These are phyloP conservation scores for Leccinum rimulosum DNA, from an alignment of 768 basidiomycete species.

Conservation along the genomic window DNA sequence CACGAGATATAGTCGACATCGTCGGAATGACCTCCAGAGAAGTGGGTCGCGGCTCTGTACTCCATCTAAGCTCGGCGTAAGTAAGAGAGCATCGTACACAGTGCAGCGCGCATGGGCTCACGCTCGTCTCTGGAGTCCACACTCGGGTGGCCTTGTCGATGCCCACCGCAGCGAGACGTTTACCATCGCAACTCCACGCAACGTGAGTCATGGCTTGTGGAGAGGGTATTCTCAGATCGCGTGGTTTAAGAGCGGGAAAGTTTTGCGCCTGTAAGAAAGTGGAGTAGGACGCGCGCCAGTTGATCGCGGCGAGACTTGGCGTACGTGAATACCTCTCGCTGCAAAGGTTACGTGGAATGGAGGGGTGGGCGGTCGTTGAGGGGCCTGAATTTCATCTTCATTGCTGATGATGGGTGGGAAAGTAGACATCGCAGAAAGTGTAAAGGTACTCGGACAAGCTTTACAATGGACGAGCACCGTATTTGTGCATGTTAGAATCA, in stretches of 20 bases:
- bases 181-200: slow-evolving; percentile 83
- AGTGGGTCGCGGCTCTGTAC: slow-evolving; percentile 58
- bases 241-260: slow-evolving; percentile 77
- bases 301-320: slow-evolving; percentile 6
- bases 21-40: slow-evolving; percentile 70
- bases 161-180: slow-evolving; percentile 77
- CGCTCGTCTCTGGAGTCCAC: slow-evolving; percentile 79
- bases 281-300: slow-evolving; percentile 14
- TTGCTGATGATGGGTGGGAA: slow-evolving; percentile 27
- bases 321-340: slow-evolving; percentile 72
- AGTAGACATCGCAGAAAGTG: slow-evolving; percentile 21
- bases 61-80: slow-evolving; percentile 54
- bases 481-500: slow-evolving; percentile 28
- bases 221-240: slow-evolving; percentile 66
- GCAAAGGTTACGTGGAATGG: slow-evolving; percentile 70
- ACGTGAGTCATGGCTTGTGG: slow-evolving; percentile 69
- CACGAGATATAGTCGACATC: slow-evolving; percentile 83
- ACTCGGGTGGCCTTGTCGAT: slow-evolving; percentile 75
- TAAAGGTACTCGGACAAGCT: not conserved
- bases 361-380: slow-evolving; percentile 66
- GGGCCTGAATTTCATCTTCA: slow-evolving; percentile 57
- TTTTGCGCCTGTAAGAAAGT: slow-evolving; percentile 56
- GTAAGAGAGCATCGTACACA: not conserved
- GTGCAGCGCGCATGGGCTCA: slow-evolving; percentile 35
- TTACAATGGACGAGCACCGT: slow-evolving; percentile 3